Evolutionary conservation across 768 basidiomycete genomes (phyloP).

Genomic region (Hortiboletus flavorubellus): DNA sequence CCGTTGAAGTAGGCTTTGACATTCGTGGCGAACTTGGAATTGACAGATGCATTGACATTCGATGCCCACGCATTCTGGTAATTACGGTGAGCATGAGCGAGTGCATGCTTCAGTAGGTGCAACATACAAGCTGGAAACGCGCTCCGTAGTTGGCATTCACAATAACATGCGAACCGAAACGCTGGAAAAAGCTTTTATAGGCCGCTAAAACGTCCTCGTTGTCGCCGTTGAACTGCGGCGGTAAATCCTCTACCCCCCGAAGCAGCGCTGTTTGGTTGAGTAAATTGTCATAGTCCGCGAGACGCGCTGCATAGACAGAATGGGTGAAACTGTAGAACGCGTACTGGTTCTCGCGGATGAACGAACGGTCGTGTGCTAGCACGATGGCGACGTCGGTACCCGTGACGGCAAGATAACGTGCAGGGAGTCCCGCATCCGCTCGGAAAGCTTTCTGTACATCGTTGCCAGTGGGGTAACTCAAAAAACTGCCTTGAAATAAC

Average conservation of each 20-base stretch:
- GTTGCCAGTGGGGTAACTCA: neutral
- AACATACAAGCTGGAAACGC: neutral
- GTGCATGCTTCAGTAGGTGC: neutral
- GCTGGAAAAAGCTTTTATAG: neutral
- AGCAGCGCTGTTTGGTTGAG: slow-evolving; percentile 1
- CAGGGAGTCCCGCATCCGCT: neutral
- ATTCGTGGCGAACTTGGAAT: neutral
- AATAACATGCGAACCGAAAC: slow-evolving; percentile 2
- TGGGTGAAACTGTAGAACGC: slow-evolving; percentile 1
- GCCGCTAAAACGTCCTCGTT: neutral
- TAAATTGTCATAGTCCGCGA: neutral
- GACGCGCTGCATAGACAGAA: neutral
- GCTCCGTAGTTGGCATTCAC: slow-evolving; percentile 3
- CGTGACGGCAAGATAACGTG: slow-evolving; percentile 5
- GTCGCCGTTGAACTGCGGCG: neutral
- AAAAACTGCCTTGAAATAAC: neutral
- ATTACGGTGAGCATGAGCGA: no score
- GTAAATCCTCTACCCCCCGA: slow-evolving; percentile 1
- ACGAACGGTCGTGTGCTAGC: neutral
- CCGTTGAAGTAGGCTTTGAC: slow-evolving; percentile 3
- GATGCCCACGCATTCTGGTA: slow-evolving; percentile 2
- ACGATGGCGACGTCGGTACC: neutral
- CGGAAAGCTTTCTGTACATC: neutral
- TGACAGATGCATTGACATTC: neutral
- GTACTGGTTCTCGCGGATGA: neutral